A percentile compares a stretch with the other conserved stretches of the same genome.
These are phyloP conservation scores for Aegle marmelos DNA, from an alignment of 345 rosid genomes.

Conservation along the genomic window DNA sequence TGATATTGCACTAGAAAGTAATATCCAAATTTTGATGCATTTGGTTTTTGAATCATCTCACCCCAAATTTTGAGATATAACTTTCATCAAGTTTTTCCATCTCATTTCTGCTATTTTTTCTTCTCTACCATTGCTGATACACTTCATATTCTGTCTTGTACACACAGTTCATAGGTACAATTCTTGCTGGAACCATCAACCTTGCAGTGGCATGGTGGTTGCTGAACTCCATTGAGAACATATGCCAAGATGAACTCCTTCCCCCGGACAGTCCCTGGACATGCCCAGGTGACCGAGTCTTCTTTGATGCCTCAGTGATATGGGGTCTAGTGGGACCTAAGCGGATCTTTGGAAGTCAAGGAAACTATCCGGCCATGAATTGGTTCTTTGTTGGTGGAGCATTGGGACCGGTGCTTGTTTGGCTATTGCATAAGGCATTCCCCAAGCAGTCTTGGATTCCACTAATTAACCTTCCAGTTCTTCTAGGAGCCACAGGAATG, in stretches of 20 bases:
- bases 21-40: no score
- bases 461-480: conserved; percentile 81
- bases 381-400: conserved; percentile 91
- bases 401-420: conserved; percentile 66
- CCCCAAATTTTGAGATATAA: neutral
- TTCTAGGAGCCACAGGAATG: conserved; percentile 70
- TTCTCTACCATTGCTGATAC: conserved; percentile 2
- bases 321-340: conserved; percentile 91
- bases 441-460: conserved; percentile 83
- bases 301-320: conserved; percentile 90
- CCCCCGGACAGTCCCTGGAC: conserved; percentile 82
- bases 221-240: conserved; percentile 59
- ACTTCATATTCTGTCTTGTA: neutral
- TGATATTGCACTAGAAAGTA: neutral
- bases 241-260: conserved; percentile 77
- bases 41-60: neutral
- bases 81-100: neutral
- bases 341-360: conserved; percentile 66
- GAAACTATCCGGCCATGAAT: conserved; percentile 72
- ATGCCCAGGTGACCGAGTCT: conserved; percentile 78
- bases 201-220: conserved; percentile 85
- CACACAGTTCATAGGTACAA: conserved; percentile 70
- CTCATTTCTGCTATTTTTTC: neutral
- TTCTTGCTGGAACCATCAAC: conserved; percentile 82
- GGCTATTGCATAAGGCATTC: conserved; percentile 71